Evolutionary conservation across 2,329 filamentous ascomycete genomes (phyloP), one percentile per base, ranked within the genome.

Genomic region (Fusarium compactum): DNA sequence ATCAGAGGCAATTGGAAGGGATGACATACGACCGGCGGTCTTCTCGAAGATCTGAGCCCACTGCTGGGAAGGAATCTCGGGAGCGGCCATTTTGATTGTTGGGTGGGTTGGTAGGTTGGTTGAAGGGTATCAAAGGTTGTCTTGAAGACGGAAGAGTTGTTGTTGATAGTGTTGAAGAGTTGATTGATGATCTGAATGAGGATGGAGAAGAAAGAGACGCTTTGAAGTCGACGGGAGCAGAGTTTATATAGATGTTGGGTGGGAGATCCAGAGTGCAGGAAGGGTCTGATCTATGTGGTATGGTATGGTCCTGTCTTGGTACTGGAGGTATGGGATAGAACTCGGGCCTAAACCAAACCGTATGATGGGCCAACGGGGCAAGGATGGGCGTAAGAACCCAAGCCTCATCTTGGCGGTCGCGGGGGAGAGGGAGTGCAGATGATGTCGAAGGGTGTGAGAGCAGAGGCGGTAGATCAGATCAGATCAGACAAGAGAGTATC

Each of bases 21-120:
- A 53, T 60, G 24, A 84, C 87, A 77, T 85, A 85, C 90, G 88
- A 59, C 90, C 91, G 74, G 92, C 94, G 61, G 87, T 90, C 86
- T 94, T 88, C 82, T 97, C 92, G 76, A 96, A 86, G 74, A 98
- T 93, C 82, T 96, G 92, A 54, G 95, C 95, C 93, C 92, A 97
- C 85, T 98, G 95, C 81, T 90, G 90, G 53, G 86, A 88, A 63
- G 95, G 95, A 77, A 98, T 88, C 59, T 89, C 58, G 51, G 72
- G 62, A 41, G 62, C 61, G 53, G 77, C 69, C 79, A 80, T 79
- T 62, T 55, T 74, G 73, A 56, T 62, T 62, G 63, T 67, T 71
- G 62, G 48, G 54, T 34, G 27, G 44, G 34, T 65, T 60, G 51
- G 44, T 69, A 58, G 50, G 18, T 67, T 51, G 56, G 27, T 56